Evolutionary conservation across 768 basidiomycete genomes (phyloP).

Genomic region (Mycena pura): DNA sequence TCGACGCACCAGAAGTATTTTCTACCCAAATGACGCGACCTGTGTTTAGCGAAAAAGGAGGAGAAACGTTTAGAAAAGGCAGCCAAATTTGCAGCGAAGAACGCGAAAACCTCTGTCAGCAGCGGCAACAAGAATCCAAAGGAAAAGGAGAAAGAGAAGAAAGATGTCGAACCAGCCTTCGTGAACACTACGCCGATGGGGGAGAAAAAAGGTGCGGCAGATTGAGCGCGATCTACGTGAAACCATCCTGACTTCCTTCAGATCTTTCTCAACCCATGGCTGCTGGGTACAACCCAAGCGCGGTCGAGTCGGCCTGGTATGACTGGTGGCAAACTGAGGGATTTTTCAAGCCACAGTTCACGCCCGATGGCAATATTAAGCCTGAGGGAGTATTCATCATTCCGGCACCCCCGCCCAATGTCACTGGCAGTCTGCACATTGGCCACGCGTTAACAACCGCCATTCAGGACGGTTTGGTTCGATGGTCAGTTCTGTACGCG

Average conservation of each 20-base stretch:
- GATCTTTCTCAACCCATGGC: conserved; percentile 90
- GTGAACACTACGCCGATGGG: conserved; percentile 90
- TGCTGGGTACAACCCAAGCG: conserved; percentile 92
- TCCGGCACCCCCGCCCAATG: conserved; percentile 93
- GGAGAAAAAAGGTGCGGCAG: conserved; percentile 93
- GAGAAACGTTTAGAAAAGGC: conserved; percentile 83
- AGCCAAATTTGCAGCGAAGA: conserved; percentile 77
- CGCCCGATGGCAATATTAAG: conserved; percentile 61
- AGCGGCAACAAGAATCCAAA: conserved; percentile 70
- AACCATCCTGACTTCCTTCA: conserved; percentile 36
- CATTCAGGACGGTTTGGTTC: conserved; percentile 86
- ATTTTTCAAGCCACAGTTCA: conserved; percentile 82
- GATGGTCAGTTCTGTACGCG: conserved; percentile 66
- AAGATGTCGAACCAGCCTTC: conserved; percentile 73
- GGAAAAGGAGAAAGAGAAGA: conserved; percentile 70
- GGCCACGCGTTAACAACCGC: conserved; percentile 93
- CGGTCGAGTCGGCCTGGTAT: conserved; percentile 96
- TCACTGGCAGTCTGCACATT: conserved; percentile 94
- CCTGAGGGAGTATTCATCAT: conserved; percentile 82
- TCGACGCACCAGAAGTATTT: neutral
- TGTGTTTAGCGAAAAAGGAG: conserved; percentile 75
- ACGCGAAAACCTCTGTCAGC: conserved; percentile 52
- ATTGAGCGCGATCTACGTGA: neutral
- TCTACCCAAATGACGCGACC: neutral
- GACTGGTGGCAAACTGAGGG: conserved; percentile 96